phyloP scores from a whole-genome alignment of 2,329 filamentous ascomycete species.

The Balansia obtecta region DNA sequence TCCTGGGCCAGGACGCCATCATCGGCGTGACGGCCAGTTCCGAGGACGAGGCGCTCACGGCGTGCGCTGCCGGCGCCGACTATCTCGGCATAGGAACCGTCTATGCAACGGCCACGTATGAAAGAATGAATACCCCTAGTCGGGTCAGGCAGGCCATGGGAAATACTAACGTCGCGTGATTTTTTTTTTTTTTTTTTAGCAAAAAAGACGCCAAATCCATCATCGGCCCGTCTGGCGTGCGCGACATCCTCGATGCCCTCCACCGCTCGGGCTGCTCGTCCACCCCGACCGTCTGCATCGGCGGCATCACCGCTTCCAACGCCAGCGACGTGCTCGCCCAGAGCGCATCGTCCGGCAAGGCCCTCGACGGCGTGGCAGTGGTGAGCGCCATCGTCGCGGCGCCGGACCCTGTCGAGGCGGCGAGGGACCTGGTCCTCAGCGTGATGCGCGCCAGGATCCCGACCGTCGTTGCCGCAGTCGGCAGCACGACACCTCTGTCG shows the following conservation, averaged over 20 bases:
- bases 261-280: constrained; percentile 28
- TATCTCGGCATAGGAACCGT: constrained; percentile 89
- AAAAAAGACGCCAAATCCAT: constrained; percentile 67
- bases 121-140: no score
- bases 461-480: constrained; percentile 47
- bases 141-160: no score
- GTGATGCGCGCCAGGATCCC: constrained; percentile 37
- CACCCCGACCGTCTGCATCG: constrained; percentile 68
- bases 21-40: constrained; percentile 82
- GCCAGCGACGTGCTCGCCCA: constrained; percentile 63
- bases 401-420: constrained; percentile 49
- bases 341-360: constrained; percentile 37
- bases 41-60: constrained; percentile 57
- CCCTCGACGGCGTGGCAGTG: constrained; percentile 70
- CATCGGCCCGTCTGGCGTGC: constrained; percentile 43
- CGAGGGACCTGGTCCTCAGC: constrained; percentile 38
- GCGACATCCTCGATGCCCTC: constrained; percentile 43
- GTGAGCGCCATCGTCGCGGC: constrained; percentile 81
- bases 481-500: constrained; percentile 55
- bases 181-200: no score
- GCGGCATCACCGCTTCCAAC: constrained; percentile 72
- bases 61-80: constrained; percentile 66
- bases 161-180: no score
- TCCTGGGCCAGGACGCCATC: constrained; percentile 67
- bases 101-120: constrained; percentile 68